These are phyloP conservation scores for Cryphonectria carpinicola DNA, from an alignment of 2,329 filamentous ascomycete genomes.

Conservation along the genomic window DNA sequence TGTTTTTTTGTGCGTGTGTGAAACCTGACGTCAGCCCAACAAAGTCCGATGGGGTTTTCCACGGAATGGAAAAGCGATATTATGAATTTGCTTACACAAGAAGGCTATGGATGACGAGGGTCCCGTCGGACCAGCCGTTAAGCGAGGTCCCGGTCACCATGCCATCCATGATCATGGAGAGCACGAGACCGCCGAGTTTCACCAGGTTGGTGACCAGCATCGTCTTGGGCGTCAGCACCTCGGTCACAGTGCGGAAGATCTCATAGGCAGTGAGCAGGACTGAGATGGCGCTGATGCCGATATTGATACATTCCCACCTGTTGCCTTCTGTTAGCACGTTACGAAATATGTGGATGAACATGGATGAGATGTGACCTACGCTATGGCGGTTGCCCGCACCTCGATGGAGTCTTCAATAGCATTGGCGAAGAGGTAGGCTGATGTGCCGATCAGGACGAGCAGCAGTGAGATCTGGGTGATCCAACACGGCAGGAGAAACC, in stretches of 20 bases:
- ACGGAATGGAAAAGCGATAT: neutral
- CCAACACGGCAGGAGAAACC: conserved; percentile 56
- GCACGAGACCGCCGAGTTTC: conserved; percentile 51
- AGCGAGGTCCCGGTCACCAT: conserved; percentile 51
- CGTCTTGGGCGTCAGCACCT: conserved; percentile 58
- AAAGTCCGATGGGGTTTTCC: neutral
- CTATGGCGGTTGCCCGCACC: conserved; percentile 38
- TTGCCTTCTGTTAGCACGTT: neutral
- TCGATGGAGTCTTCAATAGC: conserved; percentile 50
- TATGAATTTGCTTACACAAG: conserved; percentile 49
- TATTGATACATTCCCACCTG: conserved; percentile 60
- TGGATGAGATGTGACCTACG: conserved; percentile 50
- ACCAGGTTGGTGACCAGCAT: conserved; percentile 57
- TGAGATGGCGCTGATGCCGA: conserved; percentile 52
- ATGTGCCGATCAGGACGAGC: conserved; percentile 53
- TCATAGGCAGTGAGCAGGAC: conserved; percentile 53
- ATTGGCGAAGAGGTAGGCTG: conserved; percentile 55
- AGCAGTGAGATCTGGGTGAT: conserved; percentile 50
- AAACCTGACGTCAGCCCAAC: conserved; percentile 22
- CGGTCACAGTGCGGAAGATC: conserved; percentile 50
- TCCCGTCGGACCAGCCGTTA: conserved; percentile 52
- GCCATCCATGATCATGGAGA: conserved; percentile 55
- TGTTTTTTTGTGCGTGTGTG: conserved; percentile 31
- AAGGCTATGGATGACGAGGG: conserved; percentile 51
- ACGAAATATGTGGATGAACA: neutral